Evolutionary conservation across 164 flowering plant genomes (phyloP).

Genomic region (Warburgia ugandensis): DNA sequence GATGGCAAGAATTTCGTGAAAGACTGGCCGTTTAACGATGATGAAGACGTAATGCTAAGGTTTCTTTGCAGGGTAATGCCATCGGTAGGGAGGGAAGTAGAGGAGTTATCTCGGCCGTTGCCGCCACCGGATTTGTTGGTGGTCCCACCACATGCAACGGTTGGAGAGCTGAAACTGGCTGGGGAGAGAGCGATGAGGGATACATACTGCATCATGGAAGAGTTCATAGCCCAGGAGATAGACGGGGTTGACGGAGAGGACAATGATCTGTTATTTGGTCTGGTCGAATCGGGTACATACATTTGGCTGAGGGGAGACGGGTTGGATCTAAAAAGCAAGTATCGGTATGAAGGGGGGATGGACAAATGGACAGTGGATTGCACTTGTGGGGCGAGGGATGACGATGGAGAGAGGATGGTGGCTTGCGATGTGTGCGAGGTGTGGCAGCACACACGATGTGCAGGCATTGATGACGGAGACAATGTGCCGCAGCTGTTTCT

Average conservation of each 20-base stretch:
- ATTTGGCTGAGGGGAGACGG: conserved; percentile 53
- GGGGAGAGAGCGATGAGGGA: conserved; percentile 56
- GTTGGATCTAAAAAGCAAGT: conserved; percentile 19
- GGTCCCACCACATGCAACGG: conserved; percentile 55
- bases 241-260: conserved; percentile 23
- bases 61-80: conserved; percentile 45
- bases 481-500: conserved; percentile 31
- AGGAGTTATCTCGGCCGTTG: conserved; percentile 7
- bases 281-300: conserved; percentile 43
- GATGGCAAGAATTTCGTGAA: conserved; percentile 68
- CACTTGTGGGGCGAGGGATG: conserved; percentile 23
- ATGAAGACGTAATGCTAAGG: conserved; percentile 39
- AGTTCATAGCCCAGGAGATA: conserved; percentile 36
- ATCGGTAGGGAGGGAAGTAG: conserved; percentile 14
- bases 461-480: conserved; percentile 27
- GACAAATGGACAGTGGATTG: conserved; percentile 20
- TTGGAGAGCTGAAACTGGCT: conserved; percentile 53
- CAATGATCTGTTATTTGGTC: conserved; percentile 46
- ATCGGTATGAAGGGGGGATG: conserved; percentile 46
- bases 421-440: conserved; percentile 56
- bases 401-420: conserved; percentile 45
- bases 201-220: conserved; percentile 50
- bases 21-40: conserved; percentile 68
- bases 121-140: conserved; percentile 44
- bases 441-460: conserved; percentile 64